Evolutionary conservation across 2,329 filamentous ascomycete species (phyloP).

Genomic region (Curvularia hawaiiensis): DNA sequence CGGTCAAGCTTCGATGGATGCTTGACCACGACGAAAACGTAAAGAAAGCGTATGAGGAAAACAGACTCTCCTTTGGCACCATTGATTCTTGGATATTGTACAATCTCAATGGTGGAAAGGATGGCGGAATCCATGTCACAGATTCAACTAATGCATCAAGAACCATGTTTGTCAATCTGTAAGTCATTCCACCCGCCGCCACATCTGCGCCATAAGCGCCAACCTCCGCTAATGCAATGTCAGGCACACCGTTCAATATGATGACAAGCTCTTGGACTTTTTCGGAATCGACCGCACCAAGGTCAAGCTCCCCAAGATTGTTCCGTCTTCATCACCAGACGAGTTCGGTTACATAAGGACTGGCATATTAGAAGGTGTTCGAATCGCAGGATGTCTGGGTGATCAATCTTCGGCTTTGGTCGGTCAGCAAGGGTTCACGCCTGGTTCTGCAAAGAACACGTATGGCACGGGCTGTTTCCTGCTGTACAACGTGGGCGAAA

Average conservation of each 20-base stretch:
- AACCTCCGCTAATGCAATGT: slow-evolving; percentile 7
- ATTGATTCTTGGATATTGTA: slow-evolving; percentile 90
- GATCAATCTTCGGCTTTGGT: slow-evolving; percentile 88
- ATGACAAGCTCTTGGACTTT: slow-evolving; percentile 76
- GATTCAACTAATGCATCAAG: slow-evolving; percentile 87
- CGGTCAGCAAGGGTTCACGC: slow-evolving; percentile 81
- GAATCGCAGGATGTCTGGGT: slow-evolving; percentile 82
- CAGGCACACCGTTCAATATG: slow-evolving; percentile 73
- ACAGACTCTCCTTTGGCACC: slow-evolving; percentile 81
- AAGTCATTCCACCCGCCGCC: slow-evolving; percentile 4
- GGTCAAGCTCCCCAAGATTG: slow-evolving; percentile 79
- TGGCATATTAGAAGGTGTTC: slow-evolving; percentile 71
- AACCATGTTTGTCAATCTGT: slow-evolving; percentile 93
- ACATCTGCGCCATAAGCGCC: slow-evolving; percentile 2
- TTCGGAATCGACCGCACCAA: slow-evolving; percentile 77
- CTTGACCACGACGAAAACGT: slow-evolving; percentile 73
- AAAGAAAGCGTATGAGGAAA: slow-evolving; percentile 74
- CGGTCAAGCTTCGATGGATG: slow-evolving; percentile 84
- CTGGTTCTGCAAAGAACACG: slow-evolving; percentile 86
- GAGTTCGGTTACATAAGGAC: slow-evolving; percentile 71
- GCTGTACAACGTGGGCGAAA: slow-evolving; percentile 83
- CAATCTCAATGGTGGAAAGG: slow-evolving; percentile 75
- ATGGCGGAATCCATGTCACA: slow-evolving; percentile 75
- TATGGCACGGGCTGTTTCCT: slow-evolving; percentile 91
- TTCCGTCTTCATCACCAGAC: slow-evolving; percentile 75